Percentiles rank a stretch among this genome's conserved stretches.
Evolutionary conservation across 2,329 filamentous ascomycete genomes (phyloP).

Genomic region (Hysterium pulicare): DNA sequence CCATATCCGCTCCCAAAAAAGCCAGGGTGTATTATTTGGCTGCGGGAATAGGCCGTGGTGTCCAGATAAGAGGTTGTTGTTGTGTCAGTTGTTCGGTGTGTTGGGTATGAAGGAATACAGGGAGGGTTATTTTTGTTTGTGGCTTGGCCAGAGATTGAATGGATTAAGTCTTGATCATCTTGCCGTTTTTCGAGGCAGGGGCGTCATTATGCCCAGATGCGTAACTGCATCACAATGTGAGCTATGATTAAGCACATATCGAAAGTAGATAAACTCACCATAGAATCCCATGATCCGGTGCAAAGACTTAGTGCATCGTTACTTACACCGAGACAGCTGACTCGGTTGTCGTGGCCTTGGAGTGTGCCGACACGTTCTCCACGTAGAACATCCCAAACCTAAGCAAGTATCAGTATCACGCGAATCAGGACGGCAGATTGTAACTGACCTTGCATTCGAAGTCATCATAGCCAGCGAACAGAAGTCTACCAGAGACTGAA

Average conservation of each 20-base stretch:
- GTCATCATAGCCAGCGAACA: constrained; percentile 98
- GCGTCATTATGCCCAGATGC: constrained; percentile 49
- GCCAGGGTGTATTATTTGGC: constrained; percentile 29
- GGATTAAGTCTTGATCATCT: too few relatives aligned
- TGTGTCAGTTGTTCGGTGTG: constrained; percentile 13
- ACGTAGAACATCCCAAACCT: constrained; percentile 98
- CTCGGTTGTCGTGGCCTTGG: constrained; percentile 96
- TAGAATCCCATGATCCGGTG: constrained; percentile 98
- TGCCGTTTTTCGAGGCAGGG: too few relatives aligned
- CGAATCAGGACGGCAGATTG: background rate
- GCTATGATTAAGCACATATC: constrained; percentile 11
- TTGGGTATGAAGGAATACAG: constrained; percentile 25
- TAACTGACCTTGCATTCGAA: constrained; percentile 95
- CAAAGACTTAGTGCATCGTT: constrained; percentile 99
- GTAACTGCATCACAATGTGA: constrained; percentile 39
- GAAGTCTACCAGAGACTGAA: constrained; percentile 88
- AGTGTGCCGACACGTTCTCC: constrained; percentile 96
- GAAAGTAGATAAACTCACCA: constrained; percentile 64
- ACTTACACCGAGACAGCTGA: constrained; percentile 97
- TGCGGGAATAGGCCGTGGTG: constrained; percentile 15
- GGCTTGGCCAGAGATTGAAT: constrained; percentile 20
- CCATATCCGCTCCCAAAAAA: constrained; percentile 25
- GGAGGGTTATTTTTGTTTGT: constrained; percentile 20
- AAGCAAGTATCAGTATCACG: constrained; percentile 18
- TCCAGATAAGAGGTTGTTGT: constrained; percentile 8